Percentiles rank a stretch among this genome's conserved stretches.
Evolutionary conservation across 306 rosid genomes (phyloP).

Genomic region (Cyamopsis tetragonoloba): DNA sequence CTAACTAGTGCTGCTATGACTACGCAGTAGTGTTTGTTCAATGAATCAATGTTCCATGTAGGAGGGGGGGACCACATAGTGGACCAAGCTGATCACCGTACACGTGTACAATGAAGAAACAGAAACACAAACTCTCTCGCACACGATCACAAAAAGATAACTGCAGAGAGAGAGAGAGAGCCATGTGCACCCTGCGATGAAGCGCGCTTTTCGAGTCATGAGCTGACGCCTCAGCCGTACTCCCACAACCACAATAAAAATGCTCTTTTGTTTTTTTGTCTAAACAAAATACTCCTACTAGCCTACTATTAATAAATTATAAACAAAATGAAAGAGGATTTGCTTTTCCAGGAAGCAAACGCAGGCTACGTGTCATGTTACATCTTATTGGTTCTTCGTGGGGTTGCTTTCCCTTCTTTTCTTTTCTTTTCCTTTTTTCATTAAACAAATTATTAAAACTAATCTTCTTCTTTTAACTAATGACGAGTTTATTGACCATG

Average conservation of each 20-base stretch:
- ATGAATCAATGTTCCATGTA: no score
- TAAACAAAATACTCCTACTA: background rate
- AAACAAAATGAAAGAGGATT: background rate
- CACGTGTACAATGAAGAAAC: constrained; percentile 49
- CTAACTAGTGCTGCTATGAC: no score
- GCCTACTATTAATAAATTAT: background rate
- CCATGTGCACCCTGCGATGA: constrained; percentile 53
- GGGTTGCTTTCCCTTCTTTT: background rate
- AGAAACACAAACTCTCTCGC: constrained; percentile 33
- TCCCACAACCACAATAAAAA: constrained; percentile 17
- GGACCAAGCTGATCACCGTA: constrained; percentile 36
- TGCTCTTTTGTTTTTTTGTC: constrained; percentile 8
- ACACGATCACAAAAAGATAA: constrained; percentile 36
- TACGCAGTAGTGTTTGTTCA: background rate
- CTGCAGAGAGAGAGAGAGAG: constrained; percentile 15
- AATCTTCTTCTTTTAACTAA: background rate
- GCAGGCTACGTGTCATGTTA: constrained; percentile 4
- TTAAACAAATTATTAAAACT: background rate
- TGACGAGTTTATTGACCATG: background rate
- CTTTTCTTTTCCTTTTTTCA: background rate
- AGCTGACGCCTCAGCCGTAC: constrained; percentile 28
- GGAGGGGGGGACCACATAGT: constrained; percentile 1
- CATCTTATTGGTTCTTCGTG: background rate
- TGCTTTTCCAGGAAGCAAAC: constrained; percentile 21
- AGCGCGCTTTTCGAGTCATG: constrained; percentile 26